These are phyloP conservation scores for Limnomonas spitsbergensis DNA, from an alignment of 139 green algal species.

Conservation along the genomic window DNA sequence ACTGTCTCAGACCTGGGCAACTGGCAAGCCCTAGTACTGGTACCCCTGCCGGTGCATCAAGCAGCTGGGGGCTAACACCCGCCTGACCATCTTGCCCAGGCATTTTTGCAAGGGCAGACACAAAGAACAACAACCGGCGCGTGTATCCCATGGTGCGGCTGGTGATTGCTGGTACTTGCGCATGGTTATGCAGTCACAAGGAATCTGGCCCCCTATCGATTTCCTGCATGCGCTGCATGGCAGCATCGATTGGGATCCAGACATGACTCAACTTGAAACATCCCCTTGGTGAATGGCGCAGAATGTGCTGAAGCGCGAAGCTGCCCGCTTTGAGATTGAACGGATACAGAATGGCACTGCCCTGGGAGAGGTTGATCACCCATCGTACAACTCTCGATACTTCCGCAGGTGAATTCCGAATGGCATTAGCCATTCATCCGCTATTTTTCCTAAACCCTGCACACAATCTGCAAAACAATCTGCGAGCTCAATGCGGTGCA, in stretches of 20 bases:
- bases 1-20: too few relatives aligned
- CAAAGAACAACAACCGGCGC: slow-evolving; percentile 62
- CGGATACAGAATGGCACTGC: slow-evolving; percentile 49
- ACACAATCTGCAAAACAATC: too few relatives aligned
- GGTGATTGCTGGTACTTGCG: too few relatives aligned
- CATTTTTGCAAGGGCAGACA: slow-evolving; percentile 59
- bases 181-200: too few relatives aligned
- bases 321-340: slow-evolving; percentile 37
- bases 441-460: too few relatives aligned
- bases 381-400: slow-evolving; percentile 55
- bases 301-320: slow-evolving; percentile 57
- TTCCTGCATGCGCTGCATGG: too few relatives aligned
- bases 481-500: too few relatives aligned
- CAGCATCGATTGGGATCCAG: too few relatives aligned
- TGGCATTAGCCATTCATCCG: neutral
- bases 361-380: slow-evolving; percentile 66
- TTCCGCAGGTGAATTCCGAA: slow-evolving; percentile 32
- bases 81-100: slow-evolving; percentile 40
- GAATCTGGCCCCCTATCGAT: too few relatives aligned
- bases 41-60: too few relatives aligned
- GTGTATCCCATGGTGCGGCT: slow-evolving; percentile 60
- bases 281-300: slow-evolving; percentile 16
- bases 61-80: neutral
- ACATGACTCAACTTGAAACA: too few relatives aligned
- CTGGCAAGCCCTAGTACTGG: too few relatives aligned